A percentile compares a stretch with the other conserved stretches of the same genome.
phyloP scores from a whole-genome alignment of 306 rosid genomes.

The Quercus parvula region DNA sequence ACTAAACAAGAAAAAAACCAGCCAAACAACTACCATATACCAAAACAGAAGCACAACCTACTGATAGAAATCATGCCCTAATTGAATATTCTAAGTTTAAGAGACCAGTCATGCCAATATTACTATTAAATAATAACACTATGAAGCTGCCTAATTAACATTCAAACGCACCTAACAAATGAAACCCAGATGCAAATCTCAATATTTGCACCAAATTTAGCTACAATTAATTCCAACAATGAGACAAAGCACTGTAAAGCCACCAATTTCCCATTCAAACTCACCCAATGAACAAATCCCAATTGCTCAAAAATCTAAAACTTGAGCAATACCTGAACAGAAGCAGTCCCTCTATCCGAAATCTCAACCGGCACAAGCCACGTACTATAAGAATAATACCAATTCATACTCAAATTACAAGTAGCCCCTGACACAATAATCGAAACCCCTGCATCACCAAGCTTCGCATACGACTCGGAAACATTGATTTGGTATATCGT shows the following conservation, averaged over 20 bases:
- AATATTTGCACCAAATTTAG: not conserved
- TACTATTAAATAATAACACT: not conserved
- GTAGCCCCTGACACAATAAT: conserved; percentile 63
- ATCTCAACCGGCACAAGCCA: conserved; percentile 70
- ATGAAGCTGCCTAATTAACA: not conserved
- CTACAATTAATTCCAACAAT: not conserved
- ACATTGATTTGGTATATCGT: conserved; percentile 61
- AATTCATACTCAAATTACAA: conserved; percentile 74
- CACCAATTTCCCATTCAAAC: not conserved
- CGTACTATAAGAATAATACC: conserved; percentile 68
- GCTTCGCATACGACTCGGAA: conserved; percentile 52
- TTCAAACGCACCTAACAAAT: not conserved
- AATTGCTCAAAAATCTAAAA: not conserved
- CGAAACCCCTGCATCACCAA: conserved; percentile 53
- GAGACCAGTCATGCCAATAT: not conserved
- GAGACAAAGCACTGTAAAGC: not conserved
- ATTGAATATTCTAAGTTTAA: not conserved
- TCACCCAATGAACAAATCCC: not conserved
- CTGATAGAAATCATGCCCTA: not conserved
- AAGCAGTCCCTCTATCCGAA: conserved; percentile 63
- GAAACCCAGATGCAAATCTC: not conserved
- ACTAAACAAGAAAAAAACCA: no score
- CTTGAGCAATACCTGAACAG: conserved; percentile 59
- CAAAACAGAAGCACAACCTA: no score
- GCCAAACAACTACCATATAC: no score